phyloP scores from a whole-genome alignment of 2,329 filamentous ascomycete species.

The Arachnomyces sp. region DNA sequence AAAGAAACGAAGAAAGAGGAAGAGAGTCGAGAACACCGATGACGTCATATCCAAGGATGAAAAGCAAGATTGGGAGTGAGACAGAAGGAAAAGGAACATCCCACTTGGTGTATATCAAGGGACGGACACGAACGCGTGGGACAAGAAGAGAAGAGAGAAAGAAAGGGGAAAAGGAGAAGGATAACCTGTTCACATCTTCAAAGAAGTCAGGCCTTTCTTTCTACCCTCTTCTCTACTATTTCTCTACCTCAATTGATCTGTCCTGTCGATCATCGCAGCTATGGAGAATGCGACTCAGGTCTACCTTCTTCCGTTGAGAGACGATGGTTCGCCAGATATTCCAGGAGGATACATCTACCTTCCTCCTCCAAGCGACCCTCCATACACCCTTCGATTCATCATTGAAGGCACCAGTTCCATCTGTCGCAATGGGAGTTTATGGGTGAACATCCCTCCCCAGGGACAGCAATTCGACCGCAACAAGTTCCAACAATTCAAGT shows the following conservation, averaged over 20 bases:
- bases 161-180: too few relatives aligned
- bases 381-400: slow-evolving; percentile 74
- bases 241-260: neutral
- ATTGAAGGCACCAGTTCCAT: slow-evolving; percentile 94
- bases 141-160: too few relatives aligned
- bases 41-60: too few relatives aligned
- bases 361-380: slow-evolving; percentile 62
- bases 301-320: slow-evolving; percentile 82
- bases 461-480: slow-evolving; percentile 68
- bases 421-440: slow-evolving; percentile 86
- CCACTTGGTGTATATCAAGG: too few relatives aligned
- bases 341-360: slow-evolving; percentile 87
- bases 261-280: slow-evolving; percentile 6
- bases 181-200: too few relatives aligned
- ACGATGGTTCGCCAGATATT: slow-evolving; percentile 85
- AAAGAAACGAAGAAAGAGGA: too few relatives aligned
- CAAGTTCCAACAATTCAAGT: slow-evolving; percentile 84
- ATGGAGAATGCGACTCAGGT: slow-evolving; percentile 44
- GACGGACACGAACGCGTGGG: too few relatives aligned
- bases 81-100: too few relatives aligned
- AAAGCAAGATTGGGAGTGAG: too few relatives aligned
- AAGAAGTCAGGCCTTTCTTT: too few relatives aligned
- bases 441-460: slow-evolving; percentile 85
- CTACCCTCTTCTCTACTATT: too few relatives aligned
- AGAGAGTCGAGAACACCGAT: too few relatives aligned